Evolutionary conservation across 345 rosid species (phyloP).

Genomic region (Noccaea bulbosa): DNA sequence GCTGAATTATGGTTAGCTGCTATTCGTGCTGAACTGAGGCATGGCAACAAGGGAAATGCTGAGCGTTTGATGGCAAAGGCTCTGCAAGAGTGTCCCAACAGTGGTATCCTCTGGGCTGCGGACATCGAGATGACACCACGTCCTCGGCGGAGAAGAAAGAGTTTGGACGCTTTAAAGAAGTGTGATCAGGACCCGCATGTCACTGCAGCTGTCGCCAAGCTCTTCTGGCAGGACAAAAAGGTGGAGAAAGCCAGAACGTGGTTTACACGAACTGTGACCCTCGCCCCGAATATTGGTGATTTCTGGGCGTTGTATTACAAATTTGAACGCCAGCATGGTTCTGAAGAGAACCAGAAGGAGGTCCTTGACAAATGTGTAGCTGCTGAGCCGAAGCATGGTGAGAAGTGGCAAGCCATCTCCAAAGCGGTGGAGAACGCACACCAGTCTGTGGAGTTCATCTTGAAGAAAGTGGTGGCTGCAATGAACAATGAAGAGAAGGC

Average conservation of each 20-base stretch:
- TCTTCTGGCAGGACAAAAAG: slow-evolving; percentile 92
- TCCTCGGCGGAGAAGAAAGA: slow-evolving; percentile 71
- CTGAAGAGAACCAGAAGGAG: slow-evolving; percentile 77
- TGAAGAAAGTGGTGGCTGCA: slow-evolving; percentile 74
- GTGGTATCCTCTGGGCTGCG: slow-evolving; percentile 93
- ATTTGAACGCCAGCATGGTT: slow-evolving; percentile 86
- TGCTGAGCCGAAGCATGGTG: slow-evolving; percentile 89
- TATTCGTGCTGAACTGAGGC: slow-evolving; percentile 74
- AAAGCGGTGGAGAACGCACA: slow-evolving; percentile 94
- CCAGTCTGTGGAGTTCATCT: slow-evolving; percentile 73
- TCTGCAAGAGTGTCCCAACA: slow-evolving; percentile 86
- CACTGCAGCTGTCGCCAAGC: slow-evolving; percentile 77
- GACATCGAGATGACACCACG: slow-evolving; percentile 86
- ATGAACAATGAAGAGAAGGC: slow-evolving; percentile 81
- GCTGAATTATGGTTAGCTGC: slow-evolving; percentile 96
- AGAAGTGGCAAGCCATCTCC: slow-evolving; percentile 81
- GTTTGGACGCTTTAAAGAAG: slow-evolving; percentile 78
- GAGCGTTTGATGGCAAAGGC: slow-evolving; percentile 93
- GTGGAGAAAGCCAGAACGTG: slow-evolving; percentile 88
- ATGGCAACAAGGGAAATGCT: slow-evolving; percentile 77
- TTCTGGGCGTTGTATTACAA: slow-evolving; percentile 90
- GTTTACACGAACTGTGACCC: slow-evolving; percentile 81
- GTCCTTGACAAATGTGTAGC: slow-evolving; percentile 71
- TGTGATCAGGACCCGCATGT: slow-evolving; percentile 88
- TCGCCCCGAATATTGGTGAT: slow-evolving; percentile 82